Evolutionary conservation across 306 rosid species (phyloP).

Genomic region (Quercus engelmannii): DNA sequence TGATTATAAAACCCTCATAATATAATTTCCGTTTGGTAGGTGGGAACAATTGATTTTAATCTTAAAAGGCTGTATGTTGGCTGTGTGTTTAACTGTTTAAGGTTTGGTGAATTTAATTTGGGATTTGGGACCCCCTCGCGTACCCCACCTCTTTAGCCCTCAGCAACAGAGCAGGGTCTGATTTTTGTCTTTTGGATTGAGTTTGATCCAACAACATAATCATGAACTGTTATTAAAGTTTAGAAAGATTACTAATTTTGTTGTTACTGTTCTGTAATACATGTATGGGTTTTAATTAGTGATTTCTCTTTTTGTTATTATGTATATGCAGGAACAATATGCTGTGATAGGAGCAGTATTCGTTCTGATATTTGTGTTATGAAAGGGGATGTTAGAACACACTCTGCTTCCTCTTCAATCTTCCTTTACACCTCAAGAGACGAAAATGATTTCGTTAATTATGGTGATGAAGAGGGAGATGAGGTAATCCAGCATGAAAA

Average conservation of each 20-base stretch:
- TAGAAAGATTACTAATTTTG: not conserved
- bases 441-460: not conserved
- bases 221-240: not conserved
- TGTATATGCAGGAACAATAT: slow-evolving; percentile 58
- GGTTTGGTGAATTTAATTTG: not conserved
- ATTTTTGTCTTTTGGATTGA: not conserved
- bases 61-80: not conserved
- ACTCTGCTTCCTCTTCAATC: slow-evolving; percentile 60
- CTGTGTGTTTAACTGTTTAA: not conserved
- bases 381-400: slow-evolving; percentile 91
- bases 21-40: not conserved
- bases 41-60: not conserved
- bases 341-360: slow-evolving; percentile 74
- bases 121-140: not conserved
- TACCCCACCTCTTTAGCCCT: not conserved
- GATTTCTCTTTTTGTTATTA: not conserved
- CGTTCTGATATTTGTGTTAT: slow-evolving; percentile 82
- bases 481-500: slow-evolving; percentile 50
- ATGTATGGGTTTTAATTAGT: not conserved
- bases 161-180: not conserved
- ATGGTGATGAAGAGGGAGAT: slow-evolving; percentile 18
- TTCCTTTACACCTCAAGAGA: slow-evolving; percentile 52
- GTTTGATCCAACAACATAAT: not conserved
- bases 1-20: not conserved
- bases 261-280: not conserved